A percentile compares a stretch with the other conserved stretches of the same genome.
These are phyloP conservation scores for Chenopodium album DNA, from an alignment of 148 eudicot genomes.

Conservation along the genomic window DNA sequence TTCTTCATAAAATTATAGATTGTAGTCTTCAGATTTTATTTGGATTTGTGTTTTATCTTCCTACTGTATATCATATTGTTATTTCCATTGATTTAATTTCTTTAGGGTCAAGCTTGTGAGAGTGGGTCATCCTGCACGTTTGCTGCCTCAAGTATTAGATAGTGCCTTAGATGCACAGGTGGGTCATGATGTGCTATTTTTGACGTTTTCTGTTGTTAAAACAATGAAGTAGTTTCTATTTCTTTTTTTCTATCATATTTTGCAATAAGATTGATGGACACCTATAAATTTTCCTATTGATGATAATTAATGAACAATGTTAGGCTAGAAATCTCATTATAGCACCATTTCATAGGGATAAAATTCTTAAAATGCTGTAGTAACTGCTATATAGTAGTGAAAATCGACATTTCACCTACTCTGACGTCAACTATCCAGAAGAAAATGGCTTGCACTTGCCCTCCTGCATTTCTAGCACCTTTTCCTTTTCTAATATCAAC, in stretches of 20 bases:
- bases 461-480: background rate
- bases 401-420: background rate
- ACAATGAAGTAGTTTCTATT: background rate
- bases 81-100: conserved; percentile 10
- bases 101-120: conserved; percentile 91
- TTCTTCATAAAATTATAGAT: background rate
- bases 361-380: background rate
- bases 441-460: conserved; percentile 3
- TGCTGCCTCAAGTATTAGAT: conserved; percentile 92
- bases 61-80: background rate
- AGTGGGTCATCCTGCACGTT: conserved; percentile 97
- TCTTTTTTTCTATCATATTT: background rate
- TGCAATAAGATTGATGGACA: background rate
- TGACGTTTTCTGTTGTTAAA: no score
- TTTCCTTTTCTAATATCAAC: background rate
- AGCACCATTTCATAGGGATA: background rate
- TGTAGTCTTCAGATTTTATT: background rate
- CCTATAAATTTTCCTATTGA: background rate
- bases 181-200: background rate
- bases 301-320: background rate
- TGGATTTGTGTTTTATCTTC: background rate
- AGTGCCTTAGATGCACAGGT: conserved; percentile 98
- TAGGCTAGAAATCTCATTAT: background rate
- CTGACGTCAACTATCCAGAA: background rate
- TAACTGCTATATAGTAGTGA: background rate